Evolutionary conservation across 257 asterid species (phyloP).

Genomic region (Lavandula angustifolia): DNA sequence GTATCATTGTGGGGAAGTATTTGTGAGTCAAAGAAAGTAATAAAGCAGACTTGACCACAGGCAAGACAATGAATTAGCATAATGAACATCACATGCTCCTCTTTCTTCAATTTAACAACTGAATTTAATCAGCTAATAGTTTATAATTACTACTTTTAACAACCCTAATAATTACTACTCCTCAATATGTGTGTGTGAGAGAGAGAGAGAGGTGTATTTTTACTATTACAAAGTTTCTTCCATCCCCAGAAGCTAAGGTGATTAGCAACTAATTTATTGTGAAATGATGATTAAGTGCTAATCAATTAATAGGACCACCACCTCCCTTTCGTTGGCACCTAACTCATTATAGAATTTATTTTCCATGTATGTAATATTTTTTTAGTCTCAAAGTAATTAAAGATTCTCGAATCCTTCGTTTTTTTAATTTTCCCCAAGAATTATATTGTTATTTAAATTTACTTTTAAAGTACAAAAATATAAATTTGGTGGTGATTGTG

Average conservation of each 20-base stretch:
- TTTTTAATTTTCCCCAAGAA: not conserved
- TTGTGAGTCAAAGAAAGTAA: constrained; percentile 10
- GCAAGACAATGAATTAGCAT: constrained; percentile 64
- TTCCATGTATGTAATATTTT: not conserved
- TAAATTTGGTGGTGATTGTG: not conserved
- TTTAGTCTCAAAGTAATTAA: not conserved
- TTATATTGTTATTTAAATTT: not conserved
- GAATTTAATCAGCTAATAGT: constrained; percentile 25
- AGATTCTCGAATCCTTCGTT: not conserved
- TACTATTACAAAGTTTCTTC: constrained; percentile 37
- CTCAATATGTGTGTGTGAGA: constrained; percentile 23
- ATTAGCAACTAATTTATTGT: constrained; percentile 18
- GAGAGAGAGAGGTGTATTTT: constrained; percentile 32
- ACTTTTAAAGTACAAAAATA: not conserved
- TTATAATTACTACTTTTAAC: constrained; percentile 45
- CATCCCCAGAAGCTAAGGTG: constrained; percentile 40
- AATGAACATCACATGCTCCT: constrained; percentile 60
- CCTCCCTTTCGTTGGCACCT: constrained; percentile 9
- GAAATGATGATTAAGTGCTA: constrained; percentile 29
- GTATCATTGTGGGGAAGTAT: not conserved
- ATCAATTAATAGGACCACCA: constrained; percentile 24
- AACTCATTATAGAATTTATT: constrained; percentile 24
- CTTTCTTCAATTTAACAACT: constrained; percentile 24
- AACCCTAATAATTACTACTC: constrained; percentile 45
- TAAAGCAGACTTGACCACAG: constrained; percentile 41